Conservation (phyloP, 2,329 filamentous ascomycete species). For the Didymella pomorum region DNA sequence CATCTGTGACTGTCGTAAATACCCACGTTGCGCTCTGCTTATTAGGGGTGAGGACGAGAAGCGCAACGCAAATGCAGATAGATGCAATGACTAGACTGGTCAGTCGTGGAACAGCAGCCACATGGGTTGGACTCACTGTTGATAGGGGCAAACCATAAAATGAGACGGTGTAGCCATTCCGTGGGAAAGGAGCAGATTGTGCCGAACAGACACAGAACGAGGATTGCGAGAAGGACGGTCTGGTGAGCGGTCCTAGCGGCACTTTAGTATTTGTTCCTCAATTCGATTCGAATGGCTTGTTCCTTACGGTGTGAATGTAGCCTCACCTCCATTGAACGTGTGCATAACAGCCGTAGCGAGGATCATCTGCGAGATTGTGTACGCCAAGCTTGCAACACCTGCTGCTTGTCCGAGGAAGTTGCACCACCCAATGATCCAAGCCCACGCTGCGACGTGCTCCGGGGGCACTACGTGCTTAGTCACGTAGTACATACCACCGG, state of each 20-base stretch:
- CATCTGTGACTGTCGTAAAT: conserved; percentile 67
- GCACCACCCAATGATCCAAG: conserved; percentile 73
- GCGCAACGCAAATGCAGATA: conserved; percentile 65
- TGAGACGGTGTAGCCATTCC: conserved; percentile 65
- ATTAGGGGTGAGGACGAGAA: conserved; percentile 66
- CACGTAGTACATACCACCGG: conserved; percentile 73
- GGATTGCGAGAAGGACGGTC: conserved; percentile 66
- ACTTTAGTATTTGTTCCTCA: conserved; percentile 8
- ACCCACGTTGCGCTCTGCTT: conserved; percentile 67
- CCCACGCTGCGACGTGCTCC: conserved; percentile 68
- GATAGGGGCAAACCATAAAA: conserved; percentile 72
- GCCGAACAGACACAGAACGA: conserved; percentile 63
- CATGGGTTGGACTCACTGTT: conserved; percentile 57
- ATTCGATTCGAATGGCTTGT: not conserved
- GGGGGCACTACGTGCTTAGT: conserved; percentile 70
- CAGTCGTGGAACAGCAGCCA: not conserved
- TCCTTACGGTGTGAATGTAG: conserved; percentile 66
- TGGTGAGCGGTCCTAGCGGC: conserved; percentile 61
- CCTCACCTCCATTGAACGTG: conserved; percentile 60
- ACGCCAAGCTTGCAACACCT: conserved; percentile 68
- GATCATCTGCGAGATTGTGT: conserved; percentile 70
- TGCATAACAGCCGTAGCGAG: conserved; percentile 69
- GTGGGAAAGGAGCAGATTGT: conserved; percentile 70
- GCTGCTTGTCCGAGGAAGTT: conserved; percentile 71
- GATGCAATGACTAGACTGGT: conserved; percentile 61